Base-by-base conservation (phyloP, 2,329 filamentous ascomycete species). In the Elsinoe arachidis region DNA sequence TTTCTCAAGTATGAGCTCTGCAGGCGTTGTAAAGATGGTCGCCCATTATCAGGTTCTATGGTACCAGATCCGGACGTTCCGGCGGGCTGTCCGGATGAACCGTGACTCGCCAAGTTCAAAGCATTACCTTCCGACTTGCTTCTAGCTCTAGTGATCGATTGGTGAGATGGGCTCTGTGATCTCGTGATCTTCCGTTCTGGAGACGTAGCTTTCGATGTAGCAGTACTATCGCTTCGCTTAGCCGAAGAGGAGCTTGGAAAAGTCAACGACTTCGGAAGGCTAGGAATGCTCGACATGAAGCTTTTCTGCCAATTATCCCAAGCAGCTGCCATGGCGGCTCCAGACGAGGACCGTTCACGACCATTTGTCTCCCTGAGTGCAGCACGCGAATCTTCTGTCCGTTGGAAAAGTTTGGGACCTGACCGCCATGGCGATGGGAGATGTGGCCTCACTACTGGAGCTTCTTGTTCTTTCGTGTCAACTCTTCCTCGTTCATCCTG, bases 351-450 rank as follows among this genome's bases (percentile, higher is more conserved):
- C 71, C 71, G 5, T 73, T 75, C 19, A 70, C 69, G 4, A 72
- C 69, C 58, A 73, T 68, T 35, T 73, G 66, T 12, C 63, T 63
- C 69, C 69, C 55, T 76, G 68, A 76, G 63, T 10, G 68, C 62
- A 10, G 70, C 63, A 56, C 68, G 69, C 34, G 70, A 69, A 38
- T 70, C 69, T 53, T 67, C 70, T 12, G 64, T 64, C 39, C 67
- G 65, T 44, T 69, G 66, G 60, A 71, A 71, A 6, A 65, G 69
- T 59, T 67, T 72, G 12, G 71, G 66, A 0, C 66, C 68, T 11
- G 72, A 68, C 19, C 70, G 69, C 74, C 74, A 76, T 15, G 75
- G 74, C n/a, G 75, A 77, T 44, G 75, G 74, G 19, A 75, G 61
- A 12, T 69, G 67, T 12, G 34, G 35, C 23, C 54, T 55, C 9